Conservation (phyloP, 2,329 filamentous ascomycete species). For the Fusarium pseudoanthophilum region DNA sequence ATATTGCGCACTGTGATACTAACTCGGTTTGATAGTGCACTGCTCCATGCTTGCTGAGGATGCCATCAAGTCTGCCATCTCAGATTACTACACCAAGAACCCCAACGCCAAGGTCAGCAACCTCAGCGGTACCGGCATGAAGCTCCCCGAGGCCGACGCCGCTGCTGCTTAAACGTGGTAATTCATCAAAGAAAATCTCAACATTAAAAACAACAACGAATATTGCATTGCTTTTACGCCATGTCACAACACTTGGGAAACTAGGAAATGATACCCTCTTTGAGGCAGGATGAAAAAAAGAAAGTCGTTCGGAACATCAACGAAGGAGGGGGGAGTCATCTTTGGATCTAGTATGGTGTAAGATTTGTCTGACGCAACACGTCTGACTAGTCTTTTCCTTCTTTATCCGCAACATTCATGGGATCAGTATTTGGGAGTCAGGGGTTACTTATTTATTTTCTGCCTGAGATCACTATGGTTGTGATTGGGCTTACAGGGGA, state of each 20-base stretch:
- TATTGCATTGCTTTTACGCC: slow-evolving; percentile 8
- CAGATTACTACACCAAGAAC: slow-evolving; percentile 92
- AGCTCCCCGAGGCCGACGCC: slow-evolving; percentile 68
- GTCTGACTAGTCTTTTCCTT: slow-evolving; percentile 17
- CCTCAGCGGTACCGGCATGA: slow-evolving; percentile 77
- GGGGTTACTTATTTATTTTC: slow-evolving; percentile 40
- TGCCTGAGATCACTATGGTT: slow-evolving; percentile 22
- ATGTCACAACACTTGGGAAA: slow-evolving; percentile 30
- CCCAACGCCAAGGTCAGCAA: slow-evolving; percentile 77
- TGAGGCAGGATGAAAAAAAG: slow-evolving; percentile 37
- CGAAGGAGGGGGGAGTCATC: slow-evolving; percentile 4
- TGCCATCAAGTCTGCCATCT: slow-evolving; percentile 90
- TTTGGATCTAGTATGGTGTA: slow-evolving; percentile 16
- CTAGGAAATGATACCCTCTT: slow-evolving; percentile 44
- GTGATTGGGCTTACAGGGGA: slow-evolving; percentile 20
- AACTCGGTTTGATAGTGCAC: slow-evolving; percentile 69
- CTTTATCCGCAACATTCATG: slow-evolving; percentile 27
- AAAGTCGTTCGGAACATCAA: slow-evolving; percentile 5
- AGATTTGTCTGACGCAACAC: slow-evolving; percentile 23
- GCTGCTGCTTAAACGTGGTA: slow-evolving; percentile 41
- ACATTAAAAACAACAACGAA: too few species aligned
- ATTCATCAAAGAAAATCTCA: not conserved
- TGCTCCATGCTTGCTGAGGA: slow-evolving; percentile 94
- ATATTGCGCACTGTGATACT: slow-evolving; percentile 39
- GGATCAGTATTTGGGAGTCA: slow-evolving; percentile 39